Base-by-base conservation (phyloP, 1,139 yeast species). In the Suhomyces panamericanus region DNA sequence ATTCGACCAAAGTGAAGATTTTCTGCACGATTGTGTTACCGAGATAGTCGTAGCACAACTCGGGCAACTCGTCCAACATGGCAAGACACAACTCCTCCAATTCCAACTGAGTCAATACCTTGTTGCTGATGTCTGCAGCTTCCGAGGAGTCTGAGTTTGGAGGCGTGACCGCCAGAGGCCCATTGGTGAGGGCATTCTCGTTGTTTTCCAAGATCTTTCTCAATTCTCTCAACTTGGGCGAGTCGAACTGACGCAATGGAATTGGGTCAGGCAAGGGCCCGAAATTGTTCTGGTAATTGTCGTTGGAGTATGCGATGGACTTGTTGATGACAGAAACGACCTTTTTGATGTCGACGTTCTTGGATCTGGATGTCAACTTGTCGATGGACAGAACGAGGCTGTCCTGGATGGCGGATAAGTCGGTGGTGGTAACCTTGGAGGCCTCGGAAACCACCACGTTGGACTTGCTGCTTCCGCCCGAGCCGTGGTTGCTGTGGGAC, bases 11-110 rank as follows among this genome's bases (percentile, higher is more conserved):
- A 43, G 87, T 85, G 59, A 91, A 91, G 34, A 93, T 67, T 63
- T 90, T 91, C 66, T 93, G 99, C 13, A 93, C 96, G 42, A 95
- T 87, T 0, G 99, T 93, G 62, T 93, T 93, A 17, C 99, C 99
- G 49, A 95, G 73, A 60, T 93, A 93, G 64, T 93, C 99, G 49
- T 93, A 84, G 34, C 96, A 83, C 46, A 93, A 74, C 60, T 89
- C 96, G 1, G 98, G 96, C 49, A 95, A 76, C 64, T 93, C 98
- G 52, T 83, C 86, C 53, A 88, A 69, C 93, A 93, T 87, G 6
- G 90, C 87, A 41, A 89, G 62, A 12, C 96, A 90, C 41, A 90
- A 70, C 52, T 84, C 93, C 60, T 91, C 98, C 43, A 90, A 75
- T 53, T 89, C 96, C 15, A 74, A 49, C 51, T 69, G 75, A 22